Conservation (phyloP, 148 eudicot genomes). For the Gaultheria prostrata region DNA sequence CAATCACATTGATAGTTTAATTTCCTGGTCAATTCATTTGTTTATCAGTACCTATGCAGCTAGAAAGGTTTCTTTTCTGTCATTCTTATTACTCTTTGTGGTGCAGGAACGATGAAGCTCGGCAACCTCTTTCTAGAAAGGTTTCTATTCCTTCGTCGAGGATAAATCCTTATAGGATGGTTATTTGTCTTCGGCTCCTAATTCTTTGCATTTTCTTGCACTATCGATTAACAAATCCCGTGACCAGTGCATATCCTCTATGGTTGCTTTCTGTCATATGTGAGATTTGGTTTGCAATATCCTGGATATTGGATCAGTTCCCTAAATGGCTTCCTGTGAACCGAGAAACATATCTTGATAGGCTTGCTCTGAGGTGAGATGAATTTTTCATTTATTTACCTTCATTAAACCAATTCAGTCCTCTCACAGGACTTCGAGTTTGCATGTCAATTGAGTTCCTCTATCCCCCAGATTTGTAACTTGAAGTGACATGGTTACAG, state of each 20-base stretch:
- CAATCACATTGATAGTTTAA: background rate
- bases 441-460: background rate
- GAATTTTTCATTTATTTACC: constrained; percentile 11
- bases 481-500: constrained; percentile 28
- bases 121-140: constrained; percentile 92
- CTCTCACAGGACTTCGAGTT: background rate
- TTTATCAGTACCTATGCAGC: background rate
- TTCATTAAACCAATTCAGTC: background rate
- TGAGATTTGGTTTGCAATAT: constrained; percentile 86
- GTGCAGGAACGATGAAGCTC: constrained; percentile 90
- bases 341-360: constrained; percentile 83
- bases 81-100: constrained; percentile 16
- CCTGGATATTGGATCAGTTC: constrained; percentile 91
- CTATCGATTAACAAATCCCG: constrained; percentile 92
- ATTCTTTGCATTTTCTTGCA: constrained; percentile 81
- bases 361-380: constrained; percentile 63
- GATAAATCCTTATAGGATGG: constrained; percentile 94
- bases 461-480: constrained; percentile 11
- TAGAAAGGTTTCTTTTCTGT: background rate
- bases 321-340: constrained; percentile 89
- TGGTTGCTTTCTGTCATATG: constrained; percentile 83
- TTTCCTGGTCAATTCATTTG: background rate
- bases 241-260: constrained; percentile 57
- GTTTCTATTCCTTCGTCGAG: constrained; percentile 86
- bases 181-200: constrained; percentile 78